Percentiles rank a stretch among this genome's conserved stretches.
phyloP scores from a whole-genome alignment of 176 grass and related monocot genomes.

The Thalia dealbata region DNA sequence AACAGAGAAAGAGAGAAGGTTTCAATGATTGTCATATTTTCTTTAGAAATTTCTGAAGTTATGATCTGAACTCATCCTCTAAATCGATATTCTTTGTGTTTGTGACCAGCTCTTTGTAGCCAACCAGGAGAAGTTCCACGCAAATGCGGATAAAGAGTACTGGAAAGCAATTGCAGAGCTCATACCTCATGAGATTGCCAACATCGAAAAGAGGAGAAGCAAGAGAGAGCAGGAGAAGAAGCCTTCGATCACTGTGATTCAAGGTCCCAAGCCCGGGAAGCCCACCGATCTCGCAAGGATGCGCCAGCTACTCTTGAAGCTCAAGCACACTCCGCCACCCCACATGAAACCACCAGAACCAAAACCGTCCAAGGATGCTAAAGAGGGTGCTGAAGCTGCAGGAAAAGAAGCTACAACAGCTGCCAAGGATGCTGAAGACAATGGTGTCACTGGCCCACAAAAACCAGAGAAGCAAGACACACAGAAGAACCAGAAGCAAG shows the following conservation, averaged over 20 bases:
- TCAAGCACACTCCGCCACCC: conserved; percentile 11
- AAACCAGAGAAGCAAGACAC: not conserved
- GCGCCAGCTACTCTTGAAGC: conserved; percentile 14
- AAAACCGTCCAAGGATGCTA: conserved; percentile 8
- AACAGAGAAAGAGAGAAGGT: conserved; percentile 18
- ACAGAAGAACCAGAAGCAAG: not conserved
- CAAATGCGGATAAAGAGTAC: conserved; percentile 20
- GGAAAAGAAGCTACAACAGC: conserved; percentile 1
- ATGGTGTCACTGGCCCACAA: not conserved
- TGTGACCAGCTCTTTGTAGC: conserved; percentile 8
- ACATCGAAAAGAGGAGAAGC: conserved; percentile 14
- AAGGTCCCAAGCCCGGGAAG: conserved; percentile 18
- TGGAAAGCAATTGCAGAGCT: conserved; percentile 22
- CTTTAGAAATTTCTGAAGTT: not conserved
- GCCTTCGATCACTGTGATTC: conserved; percentile 10
- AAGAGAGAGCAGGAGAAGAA: conserved; percentile 21
- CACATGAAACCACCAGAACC: conserved; percentile 15
- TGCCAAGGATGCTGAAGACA: conserved; percentile 1
- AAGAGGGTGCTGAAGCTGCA: conserved; percentile 10
- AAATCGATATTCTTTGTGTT: not conserved
- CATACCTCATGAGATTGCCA: conserved; percentile 13
- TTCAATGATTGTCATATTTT: not conserved
- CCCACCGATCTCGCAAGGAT: conserved; percentile 19
- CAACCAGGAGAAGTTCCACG: conserved; percentile 23
- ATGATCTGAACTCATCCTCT: not conserved